phyloP scores from a whole-genome alignment of 495 filamentous ascomycete species.

The Penicillium simplicissimum region DNA sequence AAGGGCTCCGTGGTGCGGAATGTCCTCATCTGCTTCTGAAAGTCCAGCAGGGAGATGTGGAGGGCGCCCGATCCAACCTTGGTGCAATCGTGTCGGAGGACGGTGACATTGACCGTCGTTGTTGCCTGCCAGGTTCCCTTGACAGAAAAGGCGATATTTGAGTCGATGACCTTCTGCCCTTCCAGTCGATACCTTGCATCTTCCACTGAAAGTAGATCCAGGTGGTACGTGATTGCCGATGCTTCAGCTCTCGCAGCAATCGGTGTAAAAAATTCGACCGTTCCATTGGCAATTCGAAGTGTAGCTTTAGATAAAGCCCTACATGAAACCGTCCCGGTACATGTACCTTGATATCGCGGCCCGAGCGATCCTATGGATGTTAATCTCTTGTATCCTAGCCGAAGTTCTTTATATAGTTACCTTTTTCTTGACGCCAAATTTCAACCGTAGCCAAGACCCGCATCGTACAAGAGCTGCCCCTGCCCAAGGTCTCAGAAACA shows the following conservation, averaged over 20 bases:
- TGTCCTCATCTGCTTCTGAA: conserved; percentile 57
- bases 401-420: background rate
- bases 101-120: conserved; percentile 61
- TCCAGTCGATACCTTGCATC: conserved; percentile 55
- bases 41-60: conserved; percentile 56
- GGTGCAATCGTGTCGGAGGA: conserved; percentile 39
- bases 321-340: background rate
- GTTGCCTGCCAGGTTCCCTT: conserved; percentile 61
- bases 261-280: background rate
- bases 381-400: background rate
- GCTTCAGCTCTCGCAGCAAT: background rate
- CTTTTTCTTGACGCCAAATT: background rate
- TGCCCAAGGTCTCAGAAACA: background rate
- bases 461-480: background rate
- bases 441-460: background rate
- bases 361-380: background rate
- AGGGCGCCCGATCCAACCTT: conserved; percentile 60
- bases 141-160: conserved; percentile 54
- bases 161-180: conserved; percentile 64
- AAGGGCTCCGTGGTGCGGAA: conserved; percentile 33
- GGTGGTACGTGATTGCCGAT: conserved; percentile 47
- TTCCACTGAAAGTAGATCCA: conserved; percentile 57
- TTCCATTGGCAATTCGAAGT: background rate
- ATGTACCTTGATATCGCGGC: background rate
- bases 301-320: background rate